Evolutionary conservation across 371 early-diverging fungal species (phyloP), one percentile per base, ranked within the genome.

Genomic region (Apophysomyces ossiformis): DNA sequence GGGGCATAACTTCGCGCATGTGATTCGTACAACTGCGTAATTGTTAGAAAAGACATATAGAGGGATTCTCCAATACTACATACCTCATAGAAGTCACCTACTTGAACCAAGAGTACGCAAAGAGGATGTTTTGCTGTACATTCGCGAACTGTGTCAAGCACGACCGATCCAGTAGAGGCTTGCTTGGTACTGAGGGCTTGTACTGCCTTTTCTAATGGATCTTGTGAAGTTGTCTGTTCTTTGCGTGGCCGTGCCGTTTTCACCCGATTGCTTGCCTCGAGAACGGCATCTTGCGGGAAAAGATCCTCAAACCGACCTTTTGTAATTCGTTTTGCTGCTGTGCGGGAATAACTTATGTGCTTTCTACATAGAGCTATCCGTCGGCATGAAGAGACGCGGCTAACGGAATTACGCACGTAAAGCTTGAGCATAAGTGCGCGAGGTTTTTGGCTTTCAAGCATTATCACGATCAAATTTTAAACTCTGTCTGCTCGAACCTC

Each of bases 81-180:
- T 84, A 90, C 89, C 84, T 98, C 98, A 69, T 94, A 98, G 71
- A 98, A 96, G 58, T 92, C 91, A 16, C 98, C 98, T 11, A 96
- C 96, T 69, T 95, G 92, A n/a, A 92, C 87, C 18, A 96, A 81
- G 4, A 96, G 75, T 11, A 96, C 89, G 67, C 93, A 92, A 5
- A 85, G 68, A 0, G 94, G 94, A 69, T 94, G 85, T 38, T 86
- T 68, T 39, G 79, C 72, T n/a, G 88, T 89, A 63, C 84, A 82
- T 54, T 88, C 83, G 44, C 89, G 76, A n/a, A 92, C 92, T 9
- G 78, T 67, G 64, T 83, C 80, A 2, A 83, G 44, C 2, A 83
- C 83, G n/a, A 80, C 65, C 1, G 83, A 83, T 1, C 83, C 83
- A 35, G 78, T 72, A 4, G 74, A 64, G 3, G 67, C 50, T 26